Percentiles rank a stretch among this genome's conserved stretches.
Evolutionary conservation across 1,284 basidiomycete species (phyloP).

Genomic region (Sporisorium iseilematis-ciliati): DNA sequence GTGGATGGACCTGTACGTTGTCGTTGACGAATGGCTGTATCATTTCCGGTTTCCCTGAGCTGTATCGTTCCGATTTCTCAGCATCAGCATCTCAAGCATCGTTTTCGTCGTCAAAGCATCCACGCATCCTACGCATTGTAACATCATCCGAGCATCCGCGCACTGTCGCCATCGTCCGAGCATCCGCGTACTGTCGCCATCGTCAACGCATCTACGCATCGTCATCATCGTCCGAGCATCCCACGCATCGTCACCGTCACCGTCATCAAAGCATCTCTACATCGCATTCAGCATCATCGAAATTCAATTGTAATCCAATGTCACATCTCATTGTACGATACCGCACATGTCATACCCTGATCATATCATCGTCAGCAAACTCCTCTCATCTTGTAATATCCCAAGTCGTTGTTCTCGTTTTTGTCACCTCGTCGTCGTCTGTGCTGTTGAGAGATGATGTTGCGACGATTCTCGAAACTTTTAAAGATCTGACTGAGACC

Average conservation of each 20-base stretch:
- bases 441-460: too few species aligned
- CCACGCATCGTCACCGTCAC: neutral
- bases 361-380: neutral
- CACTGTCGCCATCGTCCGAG: neutral
- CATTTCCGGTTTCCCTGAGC: constrained; percentile 37
- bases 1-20: constrained; percentile 35
- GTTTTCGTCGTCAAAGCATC: neutral
- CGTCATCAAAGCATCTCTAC: too few species aligned
- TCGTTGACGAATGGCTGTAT: constrained; percentile 27
- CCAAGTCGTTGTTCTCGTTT: neutral
- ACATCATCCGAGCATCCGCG: neutral
- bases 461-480: too few species aligned
- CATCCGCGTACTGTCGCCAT: too few species aligned
- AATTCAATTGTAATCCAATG: too few species aligned
- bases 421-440: neutral
- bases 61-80: neutral
- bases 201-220: neutral
- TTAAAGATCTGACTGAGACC: too few species aligned
- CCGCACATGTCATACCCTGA: neutral
- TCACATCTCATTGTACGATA: neutral
- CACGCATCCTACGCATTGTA: neutral
- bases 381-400: neutral
- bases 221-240: neutral
- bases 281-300: neutral
- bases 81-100: too few species aligned